Base-by-base conservation (phyloP, 108 stramenopile species). In the Discostella stelligeroides region DNA sequence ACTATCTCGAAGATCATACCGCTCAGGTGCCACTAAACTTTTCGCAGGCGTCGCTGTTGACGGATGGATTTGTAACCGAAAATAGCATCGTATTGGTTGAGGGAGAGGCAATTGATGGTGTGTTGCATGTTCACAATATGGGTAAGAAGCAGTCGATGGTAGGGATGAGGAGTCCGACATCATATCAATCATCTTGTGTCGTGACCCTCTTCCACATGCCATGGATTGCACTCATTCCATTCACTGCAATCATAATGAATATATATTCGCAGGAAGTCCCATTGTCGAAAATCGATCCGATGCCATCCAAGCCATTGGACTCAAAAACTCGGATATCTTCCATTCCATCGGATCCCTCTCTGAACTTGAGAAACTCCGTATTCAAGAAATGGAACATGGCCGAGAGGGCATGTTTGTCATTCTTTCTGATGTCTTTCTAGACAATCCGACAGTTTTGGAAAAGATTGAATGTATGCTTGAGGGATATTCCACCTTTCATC, bases 21-120 rank as follows among this genome's bases (percentile, higher is more conserved):
- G 89, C 82, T 63, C 85, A 84, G 34, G 83, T 95, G 4, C 86
- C 79, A 20, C 56, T 95, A 20, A 65, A 84, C 38, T 63, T 91
- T 28, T 76, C 86, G 34, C 63, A 83, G 9, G 82, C 85, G 4
- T 68, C 76, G 10, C 46, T 79, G 0, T 28, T 90, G 9, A 86
- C 88, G 6, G 83, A 83, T 45, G 75, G 90, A 14, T 90, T 94
- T 65, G 70, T 93, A 43, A 88, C 94, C 15, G 98, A 98, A 56
- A 84, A 95, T 70, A 87, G 85, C 74, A 84, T 96, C 39, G 85
- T 95, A 7, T 73, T 98, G 50, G 90, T 95, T 11, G 88, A 96
- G 63, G 98, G 98, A 23, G 80, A 89, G 57, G 86, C 95, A 45
- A 70, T 84, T 48, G 90, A 93, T 67, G 92, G 93, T 30, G 80